These are phyloP conservation scores for Eutypella sp. DNA, from an alignment of 2,329 filamentous ascomycete species.

Conservation along the genomic window DNA sequence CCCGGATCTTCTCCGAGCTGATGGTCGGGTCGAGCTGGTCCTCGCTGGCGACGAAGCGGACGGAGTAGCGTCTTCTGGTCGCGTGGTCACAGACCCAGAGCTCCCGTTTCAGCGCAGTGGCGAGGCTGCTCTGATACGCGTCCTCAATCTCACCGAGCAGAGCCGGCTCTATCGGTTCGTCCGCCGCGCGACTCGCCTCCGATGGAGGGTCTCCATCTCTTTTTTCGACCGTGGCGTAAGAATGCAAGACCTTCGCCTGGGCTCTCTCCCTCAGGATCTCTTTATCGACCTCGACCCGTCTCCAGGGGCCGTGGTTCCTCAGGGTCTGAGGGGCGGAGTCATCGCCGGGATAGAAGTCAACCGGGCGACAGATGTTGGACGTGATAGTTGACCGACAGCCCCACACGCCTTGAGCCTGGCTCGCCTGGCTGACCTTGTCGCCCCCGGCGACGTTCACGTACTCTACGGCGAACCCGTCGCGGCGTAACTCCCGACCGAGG, in stretches of 20 bases:
- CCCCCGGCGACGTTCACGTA: conserved; percentile 9
- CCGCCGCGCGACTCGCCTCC: not conserved
- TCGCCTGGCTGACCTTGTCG: conserved; percentile 3
- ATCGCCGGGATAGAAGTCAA: conserved; percentile 5
- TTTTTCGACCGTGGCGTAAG: not conserved
- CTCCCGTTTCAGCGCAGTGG: not conserved
- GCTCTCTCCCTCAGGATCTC: not conserved
- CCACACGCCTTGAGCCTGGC: conserved; percentile 6
- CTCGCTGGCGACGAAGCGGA: conserved; percentile 6
- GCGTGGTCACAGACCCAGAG: not conserved
- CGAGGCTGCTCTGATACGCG: not conserved
- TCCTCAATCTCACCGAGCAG: not conserved
- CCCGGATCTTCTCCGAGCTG: conserved; percentile 11
- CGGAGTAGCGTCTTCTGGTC: not conserved
- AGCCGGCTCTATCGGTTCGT: not conserved
- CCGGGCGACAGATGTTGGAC: conserved; percentile 7
- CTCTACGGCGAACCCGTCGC: conserved; percentile 5
- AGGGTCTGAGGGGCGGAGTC: not conserved
- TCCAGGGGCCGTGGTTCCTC: conserved; percentile 5
- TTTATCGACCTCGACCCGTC: not conserved
- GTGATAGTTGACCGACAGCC: conserved; percentile 5
- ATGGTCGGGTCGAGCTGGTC: conserved; percentile 10
- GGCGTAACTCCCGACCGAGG: not conserved
- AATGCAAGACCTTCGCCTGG: not conserved
- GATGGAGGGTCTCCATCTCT: not conserved